Base-by-base conservation (phyloP, 2,329 filamentous ascomycete genomes). In the Teratosphaeriaceae sp. region DNA sequence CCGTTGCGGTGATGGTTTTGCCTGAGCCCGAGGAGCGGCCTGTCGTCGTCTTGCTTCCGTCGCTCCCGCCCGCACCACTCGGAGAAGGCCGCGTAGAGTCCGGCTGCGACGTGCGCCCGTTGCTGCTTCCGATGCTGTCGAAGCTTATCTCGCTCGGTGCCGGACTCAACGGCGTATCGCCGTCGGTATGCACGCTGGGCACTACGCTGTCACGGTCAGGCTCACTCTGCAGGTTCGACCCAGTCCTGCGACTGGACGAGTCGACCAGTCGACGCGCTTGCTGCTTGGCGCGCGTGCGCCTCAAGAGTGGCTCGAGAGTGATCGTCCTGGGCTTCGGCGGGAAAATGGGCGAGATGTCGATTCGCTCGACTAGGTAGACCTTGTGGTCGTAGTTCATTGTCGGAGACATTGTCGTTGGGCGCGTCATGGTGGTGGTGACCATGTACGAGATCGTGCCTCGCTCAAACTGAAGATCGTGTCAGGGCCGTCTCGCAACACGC, bases 391-490 rank as follows among this genome's bases (percentile, higher is more conserved):
- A 92, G 26, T 79, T 84, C 8, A 82, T 76, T 2, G 83, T 88
- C 2, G 90, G 83, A 12, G 83, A 77, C 48, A 96, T 94, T 5
- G 88, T 82, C 0, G 85, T 92, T 16, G 92, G 90, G 44, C 88
- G 80, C 16, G 90, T 97, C 44, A 97, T 65, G 7, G 88, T 96
- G 23, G 90, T 84, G 5, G 87, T 90, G 55, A 97, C 78, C 69
- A 90, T 80, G 67, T 97, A 98, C 16, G 85, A 84, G 56, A 98
- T 87, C 2, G 87, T 89, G 26, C 92, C 92, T 60, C 90, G 82
- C 67, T 97, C 92, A 64, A 98, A 98, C 88, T 97, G 40, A n/a
- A 19, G 21, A 22, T 24, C 23, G 36, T n/a, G 39, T 57, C 40
- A 58, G 53, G 40, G 39, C 21, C 5, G 13, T 23, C 7, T 16